Base-by-base conservation (phyloP, 225 moss, liverwort and hornwort species). In the Sphagnum tenellum region DNA sequence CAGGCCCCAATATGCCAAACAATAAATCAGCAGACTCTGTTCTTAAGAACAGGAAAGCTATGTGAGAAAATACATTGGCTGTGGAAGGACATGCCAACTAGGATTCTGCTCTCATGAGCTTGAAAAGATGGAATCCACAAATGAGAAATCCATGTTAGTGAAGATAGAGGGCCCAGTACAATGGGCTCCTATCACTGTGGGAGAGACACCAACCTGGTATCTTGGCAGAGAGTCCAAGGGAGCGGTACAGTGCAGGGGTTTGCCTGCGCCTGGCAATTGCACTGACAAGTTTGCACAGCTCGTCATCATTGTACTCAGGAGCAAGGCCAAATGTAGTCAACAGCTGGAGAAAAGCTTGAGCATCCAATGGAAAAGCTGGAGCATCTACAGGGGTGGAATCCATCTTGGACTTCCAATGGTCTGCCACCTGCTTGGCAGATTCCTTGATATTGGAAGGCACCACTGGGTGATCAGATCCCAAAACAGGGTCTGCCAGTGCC, bases 231-330 rank as follows among this genome's bases (percentile, higher is more conserved):
- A 99, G 85, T 82, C 98, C 98, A 90, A 99, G 98, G 89, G 98
- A 99, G 78, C 93, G 90, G 93, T 93, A 99, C 77, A 99, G 98
- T 89, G 89, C 98, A 93, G 98, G 98, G 79, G 98, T 93, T 82
- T 99, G 98, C 93, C 98, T 99, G 93, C 98, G 98, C 90, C 98
- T 83, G 84, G 98, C 98, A 71, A 93, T 93, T 77, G 93, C 98
- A 76, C 90, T 99, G 98, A 99, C 98, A 84, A 99, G 98, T 99
- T 90, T 99, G 90, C 98, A 99, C 83, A 99, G 98, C 93, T 99
- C 98, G 72, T 99, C 98, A 90, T 99, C 98, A 73, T 99, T 88
- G 84, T 93, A 99, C 98, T 99, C 93, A 90, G 89, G 75, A 84
- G 98, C 98, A 93, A 99, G 93, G 79, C 93, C 98, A 85, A 99